phyloP scores from a whole-genome alignment of 345 rosid genomes.

The Punica granatum region DNA sequence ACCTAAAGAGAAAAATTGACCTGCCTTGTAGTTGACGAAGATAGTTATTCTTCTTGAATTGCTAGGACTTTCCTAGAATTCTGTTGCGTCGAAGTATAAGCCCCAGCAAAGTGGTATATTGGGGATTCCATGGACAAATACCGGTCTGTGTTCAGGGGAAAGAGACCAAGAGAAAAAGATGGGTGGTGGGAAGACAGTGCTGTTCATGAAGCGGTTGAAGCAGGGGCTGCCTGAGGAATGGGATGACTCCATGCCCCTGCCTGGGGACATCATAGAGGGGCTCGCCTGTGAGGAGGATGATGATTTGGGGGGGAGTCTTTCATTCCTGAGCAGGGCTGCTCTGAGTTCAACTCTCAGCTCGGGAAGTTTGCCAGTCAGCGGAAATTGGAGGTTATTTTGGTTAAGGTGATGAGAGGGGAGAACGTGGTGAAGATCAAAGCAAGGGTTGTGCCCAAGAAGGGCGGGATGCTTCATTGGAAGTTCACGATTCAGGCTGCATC shows the following conservation, averaged over 20 bases:
- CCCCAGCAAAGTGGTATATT: too few species aligned
- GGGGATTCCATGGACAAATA: slow-evolving; percentile 11
- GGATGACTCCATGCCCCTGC: slow-evolving; percentile 44
- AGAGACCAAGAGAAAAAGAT: slow-evolving; percentile 4
- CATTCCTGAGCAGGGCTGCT: slow-evolving; percentile 14
- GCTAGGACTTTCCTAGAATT: too few species aligned
- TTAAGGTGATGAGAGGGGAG: slow-evolving; percentile 35
- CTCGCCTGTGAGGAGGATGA: slow-evolving; percentile 19
- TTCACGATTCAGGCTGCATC: slow-evolving; percentile 22
- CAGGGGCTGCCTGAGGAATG: slow-evolving; percentile 35
- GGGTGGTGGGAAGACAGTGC: slow-evolving; percentile 18
- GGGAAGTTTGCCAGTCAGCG: slow-evolving; percentile 27
- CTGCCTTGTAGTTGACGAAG: neutral
- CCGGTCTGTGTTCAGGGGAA: neutral
- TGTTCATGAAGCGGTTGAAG: slow-evolving; percentile 39
- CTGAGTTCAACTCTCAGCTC: slow-evolving; percentile 22
- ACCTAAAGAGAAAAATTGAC: neutral
- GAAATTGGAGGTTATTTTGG: slow-evolving; percentile 26
- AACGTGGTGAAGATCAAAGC: slow-evolving; percentile 19
- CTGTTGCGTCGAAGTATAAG: too few species aligned
- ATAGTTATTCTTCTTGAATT: too few species aligned
- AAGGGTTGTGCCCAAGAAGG: slow-evolving; percentile 13
- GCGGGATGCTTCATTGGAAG: slow-evolving; percentile 26
- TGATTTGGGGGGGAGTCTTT: slow-evolving; percentile 7
- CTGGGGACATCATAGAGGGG: slow-evolving; percentile 44